A percentile compares a stretch with the other conserved stretches of the same genome.
These are phyloP conservation scores for Cadophora malorum DNA, from an alignment of 2,329 filamentous ascomycete genomes.

Conservation along the genomic window DNA sequence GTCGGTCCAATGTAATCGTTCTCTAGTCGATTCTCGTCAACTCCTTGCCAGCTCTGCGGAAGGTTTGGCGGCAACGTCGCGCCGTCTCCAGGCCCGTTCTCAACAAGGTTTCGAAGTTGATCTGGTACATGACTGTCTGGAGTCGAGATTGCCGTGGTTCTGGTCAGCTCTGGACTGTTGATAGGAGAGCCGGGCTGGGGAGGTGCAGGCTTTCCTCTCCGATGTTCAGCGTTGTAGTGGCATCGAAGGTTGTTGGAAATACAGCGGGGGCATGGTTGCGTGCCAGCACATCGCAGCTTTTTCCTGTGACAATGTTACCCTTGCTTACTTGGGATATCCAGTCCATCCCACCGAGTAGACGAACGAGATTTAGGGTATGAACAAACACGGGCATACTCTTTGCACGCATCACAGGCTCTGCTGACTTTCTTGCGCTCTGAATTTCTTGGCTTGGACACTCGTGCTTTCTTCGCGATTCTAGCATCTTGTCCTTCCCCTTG, in stretches of 20 bases:
- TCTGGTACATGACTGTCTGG: not conserved
- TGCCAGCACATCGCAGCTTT: slow-evolving; percentile 28
- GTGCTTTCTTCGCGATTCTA: not conserved
- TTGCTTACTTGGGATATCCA: not conserved
- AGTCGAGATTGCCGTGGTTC: not conserved
- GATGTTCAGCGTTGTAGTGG: slow-evolving; percentile 25
- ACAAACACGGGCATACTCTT: slow-evolving; percentile 20
- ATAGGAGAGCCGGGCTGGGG: slow-evolving; percentile 8
- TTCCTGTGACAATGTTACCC: slow-evolving; percentile 23
- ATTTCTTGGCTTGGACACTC: not conserved
- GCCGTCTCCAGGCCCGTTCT: not conserved
- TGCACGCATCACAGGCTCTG: slow-evolving; percentile 33
- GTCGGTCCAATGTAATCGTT: slow-evolving; percentile 62
- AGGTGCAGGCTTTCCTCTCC: slow-evolving; percentile 23
- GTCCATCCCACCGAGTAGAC: not conserved
- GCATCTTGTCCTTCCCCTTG: not conserved
- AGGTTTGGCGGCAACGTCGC: not conserved
- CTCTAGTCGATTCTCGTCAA: slow-evolving; percentile 41
- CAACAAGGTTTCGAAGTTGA: not conserved
- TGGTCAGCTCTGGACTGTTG: not conserved
- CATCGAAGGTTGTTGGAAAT: slow-evolving; percentile 17
- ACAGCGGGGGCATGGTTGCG: slow-evolving; percentile 26
- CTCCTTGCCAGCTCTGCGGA: slow-evolving; percentile 7
- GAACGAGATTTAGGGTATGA: not conserved
- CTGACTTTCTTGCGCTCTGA: slow-evolving; percentile 27